Evolutionary conservation across 768 basidiomycete genomes (phyloP), one percentile per base, ranked within the genome.

Genomic region (Rhizopogon roseolus): DNA sequence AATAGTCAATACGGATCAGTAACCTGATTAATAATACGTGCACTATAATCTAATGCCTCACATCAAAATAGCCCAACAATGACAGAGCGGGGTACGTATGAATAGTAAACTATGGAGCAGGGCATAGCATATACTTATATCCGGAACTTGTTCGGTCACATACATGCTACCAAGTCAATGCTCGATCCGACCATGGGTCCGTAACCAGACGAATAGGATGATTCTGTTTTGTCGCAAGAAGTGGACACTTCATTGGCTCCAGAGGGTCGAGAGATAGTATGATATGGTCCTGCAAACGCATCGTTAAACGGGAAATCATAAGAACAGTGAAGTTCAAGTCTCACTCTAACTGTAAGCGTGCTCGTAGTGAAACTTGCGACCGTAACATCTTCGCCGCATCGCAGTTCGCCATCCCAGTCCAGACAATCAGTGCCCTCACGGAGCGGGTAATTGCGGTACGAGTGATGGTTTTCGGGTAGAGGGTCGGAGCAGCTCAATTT

Each of bases 351-450:
- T 1, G 67, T 62, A 53, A 84, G 64, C 40, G 73, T 71, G 11
- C 65, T 73, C 1, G 76, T 73, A 29, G 52, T 60, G 66, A 86
- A 86, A 8, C 78, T 69, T 27, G 78, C 77, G 41, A 71, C 69
- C 0, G 63, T 66, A 41, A 76, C 64, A 40, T 76, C 68, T n/a
- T 70, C 61, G 11, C 64, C 58, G 41, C 72, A 68, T 28, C 61
- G 62, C 13, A 85, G 56, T 52, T 79, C 75, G 11, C 85, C 86
- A 56, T 81, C 81, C 78, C 84, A 88, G 57, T 86, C 84, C 2
- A 86, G 66, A 56, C 76, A 70, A 34, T 73, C 73, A 45, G 72
- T 67, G 22, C 61, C 58, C 41, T 64, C 67, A 9, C 61, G 59
- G 17, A 62, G 56, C 25, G 57, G 55, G 42, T 52, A 52, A 2